Evolutionary conservation across 2,329 filamentous ascomycete genomes (phyloP).

Genomic region (Sporothrix protearum): DNA sequence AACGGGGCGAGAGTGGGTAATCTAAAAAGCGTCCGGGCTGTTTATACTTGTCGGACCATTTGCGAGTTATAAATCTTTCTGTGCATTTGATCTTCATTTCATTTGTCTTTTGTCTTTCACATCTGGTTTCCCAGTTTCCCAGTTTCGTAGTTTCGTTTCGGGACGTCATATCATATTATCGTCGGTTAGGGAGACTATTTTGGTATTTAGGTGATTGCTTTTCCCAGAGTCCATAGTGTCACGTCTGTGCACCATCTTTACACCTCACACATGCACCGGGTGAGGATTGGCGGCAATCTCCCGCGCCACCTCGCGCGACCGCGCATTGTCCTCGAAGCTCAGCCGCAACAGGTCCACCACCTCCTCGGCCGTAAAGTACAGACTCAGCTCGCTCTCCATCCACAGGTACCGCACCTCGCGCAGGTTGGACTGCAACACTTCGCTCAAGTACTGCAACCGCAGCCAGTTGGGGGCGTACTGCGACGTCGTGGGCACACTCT

Average conservation of each 20-base stretch:
- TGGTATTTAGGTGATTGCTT: no score
- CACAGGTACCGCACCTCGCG: constrained; percentile 61
- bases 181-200: neutral
- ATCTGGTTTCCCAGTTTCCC: neutral
- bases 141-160: neutral
- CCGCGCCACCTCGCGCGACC: constrained; percentile 55
- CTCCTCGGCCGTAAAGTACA: constrained; percentile 60
- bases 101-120: neutral
- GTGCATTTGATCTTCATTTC: neutral
- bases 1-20: neutral
- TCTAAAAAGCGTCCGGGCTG: neutral
- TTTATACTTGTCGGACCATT: neutral
- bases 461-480: constrained; percentile 62
- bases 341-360: constrained; percentile 60
- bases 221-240: neutral
- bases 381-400: constrained; percentile 62
- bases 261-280: constrained; percentile 34
- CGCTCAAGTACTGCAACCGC: constrained; percentile 60
- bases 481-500: constrained; percentile 52
- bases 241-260: neutral
- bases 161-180: neutral
- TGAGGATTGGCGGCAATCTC: constrained; percentile 54
- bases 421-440: constrained; percentile 64
- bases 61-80: neutral
- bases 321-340: constrained; percentile 61